Percentiles rank a stretch among this genome's conserved stretches.
phyloP scores from a whole-genome alignment of 345 rosid genomes.

The Fremontodendron californicum region DNA sequence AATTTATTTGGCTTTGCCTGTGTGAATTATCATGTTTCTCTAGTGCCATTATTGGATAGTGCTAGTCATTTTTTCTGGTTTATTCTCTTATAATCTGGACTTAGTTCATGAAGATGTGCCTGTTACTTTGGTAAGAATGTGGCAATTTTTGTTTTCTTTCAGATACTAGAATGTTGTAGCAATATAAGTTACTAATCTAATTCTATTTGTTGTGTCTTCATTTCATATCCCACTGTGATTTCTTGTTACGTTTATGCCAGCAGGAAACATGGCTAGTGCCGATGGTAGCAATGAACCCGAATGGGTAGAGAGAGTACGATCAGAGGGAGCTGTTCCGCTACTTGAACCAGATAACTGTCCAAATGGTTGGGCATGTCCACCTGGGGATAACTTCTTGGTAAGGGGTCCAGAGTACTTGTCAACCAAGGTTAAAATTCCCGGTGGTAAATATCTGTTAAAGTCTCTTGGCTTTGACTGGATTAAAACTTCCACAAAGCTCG shows the following conservation, averaged over 20 bases:
- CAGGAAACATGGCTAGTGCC: slow-evolving; percentile 47
- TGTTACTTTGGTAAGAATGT: background rate
- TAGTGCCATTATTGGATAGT: background rate
- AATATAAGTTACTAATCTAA: background rate
- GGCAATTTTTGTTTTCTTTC: background rate
- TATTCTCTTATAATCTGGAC: background rate
- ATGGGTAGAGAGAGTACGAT: slow-evolving; percentile 68
- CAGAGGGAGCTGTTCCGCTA: slow-evolving; percentile 74
- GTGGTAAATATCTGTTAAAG: slow-evolving; percentile 62
- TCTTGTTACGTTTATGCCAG: slow-evolving; percentile 5
- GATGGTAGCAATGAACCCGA: slow-evolving; percentile 39
- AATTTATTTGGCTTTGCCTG: background rate
- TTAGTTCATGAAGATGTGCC: background rate
- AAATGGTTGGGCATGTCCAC: slow-evolving; percentile 87
- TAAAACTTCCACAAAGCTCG: slow-evolving; percentile 57
- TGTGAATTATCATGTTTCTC: background rate
- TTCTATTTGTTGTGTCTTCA: background rate
- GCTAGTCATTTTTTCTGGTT: background rate
- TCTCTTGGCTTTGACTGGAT: slow-evolving; percentile 94
- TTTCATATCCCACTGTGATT: background rate
- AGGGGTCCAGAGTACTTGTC: slow-evolving; percentile 83
- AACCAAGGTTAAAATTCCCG: slow-evolving; percentile 70
- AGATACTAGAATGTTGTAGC: background rate
- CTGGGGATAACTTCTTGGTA: slow-evolving; percentile 69
- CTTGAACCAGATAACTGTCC: slow-evolving; percentile 58